A percentile compares a stretch with the other conserved stretches of the same genome.
phyloP scores from a whole-genome alignment of 176 grass and related monocot species.

The Guadua angustifolia region DNA sequence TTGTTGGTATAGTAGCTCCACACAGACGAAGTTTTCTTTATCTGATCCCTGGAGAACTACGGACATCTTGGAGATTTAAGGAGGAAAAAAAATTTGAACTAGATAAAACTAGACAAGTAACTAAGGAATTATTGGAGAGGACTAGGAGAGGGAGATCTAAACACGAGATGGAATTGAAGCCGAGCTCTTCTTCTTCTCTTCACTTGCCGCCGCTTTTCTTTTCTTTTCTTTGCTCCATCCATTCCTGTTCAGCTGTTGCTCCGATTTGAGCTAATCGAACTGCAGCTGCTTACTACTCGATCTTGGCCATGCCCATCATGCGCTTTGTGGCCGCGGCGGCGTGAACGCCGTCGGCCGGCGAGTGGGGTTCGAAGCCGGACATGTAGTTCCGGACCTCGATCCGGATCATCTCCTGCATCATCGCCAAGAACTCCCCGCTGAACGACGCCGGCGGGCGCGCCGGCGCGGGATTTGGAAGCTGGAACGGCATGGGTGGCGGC shows the following conservation, averaged over 20 bases:
- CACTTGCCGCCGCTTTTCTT: background rate
- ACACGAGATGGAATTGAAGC: background rate
- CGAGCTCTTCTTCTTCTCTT: background rate
- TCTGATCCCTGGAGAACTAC: background rate
- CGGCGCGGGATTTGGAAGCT: conserved; percentile 8
- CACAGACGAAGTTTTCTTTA: background rate
- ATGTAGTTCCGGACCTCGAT: conserved; percentile 91
- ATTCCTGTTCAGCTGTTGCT: background rate
- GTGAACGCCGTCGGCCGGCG: conserved; percentile 42
- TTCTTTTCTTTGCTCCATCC: background rate
- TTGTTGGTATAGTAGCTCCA: conserved; percentile 15
- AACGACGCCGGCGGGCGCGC: conserved; percentile 21
- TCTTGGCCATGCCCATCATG: conserved; percentile 75
- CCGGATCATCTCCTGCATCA: conserved; percentile 96
- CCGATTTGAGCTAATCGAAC: conserved; percentile 5
- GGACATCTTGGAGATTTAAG: background rate
- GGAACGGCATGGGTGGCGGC: conserved; percentile 29
- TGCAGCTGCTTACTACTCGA: conserved; percentile 54
- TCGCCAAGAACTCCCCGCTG: conserved; percentile 58
- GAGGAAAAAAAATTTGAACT: background rate
- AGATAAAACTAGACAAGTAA: conserved; percentile 11
- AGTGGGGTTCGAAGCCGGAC: conserved; percentile 42
- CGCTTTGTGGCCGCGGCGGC: conserved; percentile 47
- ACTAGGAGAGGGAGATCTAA: conserved; percentile 9
- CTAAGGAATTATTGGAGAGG: conserved; percentile 22